Evolutionary conservation across 202 grass and related monocot genomes (phyloP), one percentile per base, ranked within the genome.

Genomic region (Panicum hallii): DNA sequence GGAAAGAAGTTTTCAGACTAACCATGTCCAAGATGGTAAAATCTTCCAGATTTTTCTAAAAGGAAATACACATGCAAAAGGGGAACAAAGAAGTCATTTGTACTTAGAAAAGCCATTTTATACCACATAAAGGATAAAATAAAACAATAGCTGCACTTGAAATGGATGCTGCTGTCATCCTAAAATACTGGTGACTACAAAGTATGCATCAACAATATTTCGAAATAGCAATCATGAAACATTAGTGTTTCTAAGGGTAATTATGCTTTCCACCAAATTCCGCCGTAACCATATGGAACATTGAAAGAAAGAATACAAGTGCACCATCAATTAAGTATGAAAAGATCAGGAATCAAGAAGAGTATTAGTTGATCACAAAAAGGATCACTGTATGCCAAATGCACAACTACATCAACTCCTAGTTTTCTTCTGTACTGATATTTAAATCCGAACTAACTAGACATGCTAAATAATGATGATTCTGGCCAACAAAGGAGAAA

Each of bases 381-480:
- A 81, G 22, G 78, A 52, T 40, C 48, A n/a, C 32, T 79, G 45
- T 36, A 30, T 34, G 42, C 22, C 32, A 43, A 80, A 69, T 28
- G 9, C 26, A 32, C 45, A 70, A 71, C 28, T 58, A 70, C 48
- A 43, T 42, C 9, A 32, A 19, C n/a, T 47, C 23, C 22, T 62
- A 77, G 7, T 38, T 76, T 76, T 57, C 4, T 49, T 12, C 13
- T 7, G 56, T 45, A 45, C 12, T 62, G 30, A 62, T 70, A 60
- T 60, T 50, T 42, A 52, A 19, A 61, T 62, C 60, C 50, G 32
- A 19, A 45, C 83, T 78, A 17, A 52, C 15, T 54, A 55, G 7
- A 47, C 17, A 62, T 73, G 43, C 44, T 49, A 28, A 49, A 48
- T 30, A 72, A 72, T 7, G 11, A 19, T 5, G 14, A 52, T 13